phyloP scores from a whole-genome alignment of 371 early-diverging fungal species.

The Nematocida sp. region DNA sequence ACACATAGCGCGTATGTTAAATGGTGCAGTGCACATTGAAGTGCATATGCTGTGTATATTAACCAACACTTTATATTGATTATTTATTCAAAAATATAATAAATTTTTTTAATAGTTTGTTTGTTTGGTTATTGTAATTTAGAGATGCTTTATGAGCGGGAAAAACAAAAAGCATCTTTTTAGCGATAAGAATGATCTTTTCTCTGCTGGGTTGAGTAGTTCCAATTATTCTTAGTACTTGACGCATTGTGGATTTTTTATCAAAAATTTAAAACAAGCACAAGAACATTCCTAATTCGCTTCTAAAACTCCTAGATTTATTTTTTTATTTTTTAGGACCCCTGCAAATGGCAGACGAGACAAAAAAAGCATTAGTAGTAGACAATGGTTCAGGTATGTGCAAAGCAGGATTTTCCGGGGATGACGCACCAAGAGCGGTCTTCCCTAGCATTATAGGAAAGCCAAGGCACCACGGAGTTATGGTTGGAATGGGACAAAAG shows the following conservation, averaged over 20 bases:
- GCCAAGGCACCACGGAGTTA: slow-evolving; percentile 94
- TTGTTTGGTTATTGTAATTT: no score
- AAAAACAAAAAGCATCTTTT: no score
- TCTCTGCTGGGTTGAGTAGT: no score
- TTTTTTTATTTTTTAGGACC: slow-evolving; percentile 54
- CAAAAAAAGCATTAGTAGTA: slow-evolving; percentile 70
- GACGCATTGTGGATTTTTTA: background rate
- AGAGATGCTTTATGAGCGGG: no score
- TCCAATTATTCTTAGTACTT: background rate
- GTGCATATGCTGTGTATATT: no score
- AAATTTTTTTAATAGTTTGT: no score
- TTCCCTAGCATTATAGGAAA: slow-evolving; percentile 98
- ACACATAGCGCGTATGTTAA: no score
- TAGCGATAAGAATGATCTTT: no score
- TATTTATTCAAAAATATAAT: no score
- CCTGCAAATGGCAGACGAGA: slow-evolving; percentile 58
- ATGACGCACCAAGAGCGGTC: slow-evolving; percentile 95
- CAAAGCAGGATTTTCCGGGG: slow-evolving; percentile 99
- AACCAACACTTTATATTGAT: no score
- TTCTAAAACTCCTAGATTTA: slow-evolving; percentile 19
- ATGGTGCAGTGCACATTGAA: no score
- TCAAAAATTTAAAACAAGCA: background rate
- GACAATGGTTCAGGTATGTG: slow-evolving; percentile 99
- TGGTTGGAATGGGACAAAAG: slow-evolving; percentile 99
- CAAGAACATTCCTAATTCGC: background rate